Evolutionary conservation across 306 rosid genomes (phyloP), one percentile per base, ranked within the genome.

Genomic region (Urtica urens): DNA sequence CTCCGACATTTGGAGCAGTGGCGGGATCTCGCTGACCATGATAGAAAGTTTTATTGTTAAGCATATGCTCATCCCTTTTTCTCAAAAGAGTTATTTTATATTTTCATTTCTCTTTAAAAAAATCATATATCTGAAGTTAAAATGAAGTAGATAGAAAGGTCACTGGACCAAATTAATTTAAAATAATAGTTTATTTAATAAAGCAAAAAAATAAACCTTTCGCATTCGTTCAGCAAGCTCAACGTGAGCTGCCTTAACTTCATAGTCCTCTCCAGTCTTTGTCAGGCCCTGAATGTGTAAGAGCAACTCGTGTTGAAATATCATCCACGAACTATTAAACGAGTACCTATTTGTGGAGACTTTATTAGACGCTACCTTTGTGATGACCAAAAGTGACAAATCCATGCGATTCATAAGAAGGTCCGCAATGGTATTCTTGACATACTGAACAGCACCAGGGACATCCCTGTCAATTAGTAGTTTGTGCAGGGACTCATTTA

Each of bases 181-280:
- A n/a, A n/a, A n/a, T n/a, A n/a, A n/a, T n/a, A n/a, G n/a, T n/a
- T n/a, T n/a, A n/a, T n/a, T n/a, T n/a, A n/a, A n/a, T n/a, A n/a
- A n/a, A n/a, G n/a, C n/a, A n/a, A n/a, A n/a, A n/a, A n/a, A n/a
- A 35, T 16, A 13, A 35, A 90, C 97, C 97, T 90, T 84, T 50
- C 97, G 95, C 97, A 90, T 84, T 56, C 97, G 80, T 62, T 90
- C 97, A 66, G 97, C 97, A 58, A 84, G 95, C 73, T 90, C 95
- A 54, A 90, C 97, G 60, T 90, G 95, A 66, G 97, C 97, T 24
- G 87, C 49, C 73, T 90, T 90, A 16, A 90, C 97, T 74, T 82
- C 97, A 64, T 90, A 90, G 72, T 90, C 94, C 66, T 90, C 95
- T 70, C 97, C 95, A 14, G 87, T 77, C 82, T 90, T 90, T 35